Evolutionary conservation across 75 land plant species (phyloP).

Genomic region (Pseudotsuga menziesii): DNA sequence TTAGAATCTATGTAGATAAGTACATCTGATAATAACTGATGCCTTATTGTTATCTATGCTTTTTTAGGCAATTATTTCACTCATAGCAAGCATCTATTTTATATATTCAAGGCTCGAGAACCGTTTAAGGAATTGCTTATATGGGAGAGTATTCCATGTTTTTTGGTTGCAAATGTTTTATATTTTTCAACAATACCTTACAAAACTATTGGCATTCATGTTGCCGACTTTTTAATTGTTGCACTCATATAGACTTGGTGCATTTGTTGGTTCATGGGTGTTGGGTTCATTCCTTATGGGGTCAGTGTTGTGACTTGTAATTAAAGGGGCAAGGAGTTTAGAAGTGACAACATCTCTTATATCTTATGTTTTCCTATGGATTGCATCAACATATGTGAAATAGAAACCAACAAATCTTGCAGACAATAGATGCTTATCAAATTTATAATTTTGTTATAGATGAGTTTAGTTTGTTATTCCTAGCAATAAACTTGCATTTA

Average conservation of each 20-base stretch:
- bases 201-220: neutral
- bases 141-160: conserved; percentile 47
- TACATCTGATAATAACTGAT: neutral
- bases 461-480: neutral
- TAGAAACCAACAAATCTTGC: conserved; percentile 13
- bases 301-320: conserved; percentile 62
- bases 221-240: neutral
- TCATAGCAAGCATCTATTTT: conserved; percentile 68
- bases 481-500: neutral
- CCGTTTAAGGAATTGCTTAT: conserved; percentile 48
- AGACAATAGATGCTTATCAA: neutral
- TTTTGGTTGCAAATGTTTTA: neutral
- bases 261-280: conserved; percentile 69
- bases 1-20: neutral
- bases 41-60: neutral
- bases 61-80: conserved; percentile 51
- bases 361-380: conserved; percentile 68
- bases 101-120: conserved; percentile 61
- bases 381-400: conserved; percentile 74
- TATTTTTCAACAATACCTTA: neutral
- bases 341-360: conserved; percentile 70
- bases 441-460: neutral
- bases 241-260: conserved; percentile 44
- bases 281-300: conserved; percentile 77
- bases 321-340: conserved; percentile 59